Evolutionary conservation across 768 basidiomycete species (phyloP).

Genomic region (Kwoniella bestiolae): DNA sequence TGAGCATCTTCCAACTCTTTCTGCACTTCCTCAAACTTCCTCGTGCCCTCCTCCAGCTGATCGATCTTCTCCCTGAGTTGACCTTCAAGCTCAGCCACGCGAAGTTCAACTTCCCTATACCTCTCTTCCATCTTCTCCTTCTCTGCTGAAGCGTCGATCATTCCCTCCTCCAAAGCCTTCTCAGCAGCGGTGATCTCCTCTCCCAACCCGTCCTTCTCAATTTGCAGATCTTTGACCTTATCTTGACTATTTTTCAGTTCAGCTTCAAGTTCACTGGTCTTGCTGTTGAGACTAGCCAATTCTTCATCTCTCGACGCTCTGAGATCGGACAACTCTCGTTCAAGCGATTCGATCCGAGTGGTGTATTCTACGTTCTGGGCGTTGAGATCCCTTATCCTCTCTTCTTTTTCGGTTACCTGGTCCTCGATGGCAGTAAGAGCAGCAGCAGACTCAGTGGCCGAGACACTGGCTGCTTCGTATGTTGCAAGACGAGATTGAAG

Average conservation of each 20-base stretch:
- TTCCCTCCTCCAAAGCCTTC: constrained; percentile 19
- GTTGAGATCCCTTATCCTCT: constrained; percentile 6
- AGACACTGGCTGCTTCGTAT: neutral
- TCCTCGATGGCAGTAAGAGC: constrained; percentile 8
- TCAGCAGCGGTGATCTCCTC: constrained; percentile 21
- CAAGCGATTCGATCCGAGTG: constrained; percentile 6
- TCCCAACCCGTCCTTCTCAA: constrained; percentile 14
- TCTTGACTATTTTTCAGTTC: neutral
- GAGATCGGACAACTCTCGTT: constrained; percentile 2
- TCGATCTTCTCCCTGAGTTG: constrained; percentile 1
- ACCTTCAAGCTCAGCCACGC: constrained; percentile 5
- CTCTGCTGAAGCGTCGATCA: constrained; percentile 1
- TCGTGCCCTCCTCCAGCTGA: neutral
- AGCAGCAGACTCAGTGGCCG: neutral
- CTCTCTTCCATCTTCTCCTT: constrained; percentile 4
- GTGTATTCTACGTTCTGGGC: constrained; percentile 9
- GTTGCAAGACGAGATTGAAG: constrained; percentile 3
- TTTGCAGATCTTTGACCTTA: neutral
- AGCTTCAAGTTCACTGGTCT: constrained; percentile 5
- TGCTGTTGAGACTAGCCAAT: neutral
- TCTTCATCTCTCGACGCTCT: constrained; percentile 6
- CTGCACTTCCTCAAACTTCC: neutral
- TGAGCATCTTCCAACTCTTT: neutral
- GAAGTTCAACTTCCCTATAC: neutral
- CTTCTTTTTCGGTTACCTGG: constrained; percentile 21